Evolutionary conservation across 116 monocot genomes (phyloP), one percentile per base, ranked within the genome.

Genomic region (Cymodocea nodosa): DNA sequence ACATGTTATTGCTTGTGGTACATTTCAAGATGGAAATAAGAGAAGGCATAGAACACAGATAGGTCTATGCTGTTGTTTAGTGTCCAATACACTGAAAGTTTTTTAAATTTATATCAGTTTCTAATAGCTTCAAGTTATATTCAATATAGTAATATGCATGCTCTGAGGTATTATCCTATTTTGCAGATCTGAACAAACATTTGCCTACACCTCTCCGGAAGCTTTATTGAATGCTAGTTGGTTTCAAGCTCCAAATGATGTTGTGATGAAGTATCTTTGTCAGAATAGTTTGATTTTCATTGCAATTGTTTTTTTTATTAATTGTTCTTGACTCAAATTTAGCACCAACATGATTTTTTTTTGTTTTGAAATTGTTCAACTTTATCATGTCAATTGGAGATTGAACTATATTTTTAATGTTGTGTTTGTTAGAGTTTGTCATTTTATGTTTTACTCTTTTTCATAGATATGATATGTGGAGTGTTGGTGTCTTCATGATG

Each of bases 391-490:
- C 25, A 35, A 69, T 39, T 15, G 25, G 10, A 20, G 19, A 12
- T 60, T 35, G 60, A 35, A 16, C 13, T 60, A 30, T 35, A 15
- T 60, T 60, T 60, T 36, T 1, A 2, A 15, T 24, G 39, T 39
- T 39, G 4, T 6, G 39, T 44, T 12, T 44, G 7, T 44, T 44
- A 44, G 7, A 44, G 7, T 44, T 44, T 44, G 44, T 10, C 23
- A 12, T 60, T 60, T 35, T 60, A 35, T 18, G 13, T 37, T 55
- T 22, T 68, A 11, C 18, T 65, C 40, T 66, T 58, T 36, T 75
- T 73, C 37, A 10, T 69, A 93, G 93, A 81, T 93, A 93, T 75
- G 93, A 93, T 65, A 84, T 89, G 80, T 93, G 93, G 93, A 93
- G 93, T 68, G 89, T 86, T 16, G 93, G 93, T 62, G 93, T 93